Percentiles rank a stretch among this genome's conserved stretches.
phyloP scores from a whole-genome alignment of 1,139 yeast species.

The Blastobotrys persicus region DNA sequence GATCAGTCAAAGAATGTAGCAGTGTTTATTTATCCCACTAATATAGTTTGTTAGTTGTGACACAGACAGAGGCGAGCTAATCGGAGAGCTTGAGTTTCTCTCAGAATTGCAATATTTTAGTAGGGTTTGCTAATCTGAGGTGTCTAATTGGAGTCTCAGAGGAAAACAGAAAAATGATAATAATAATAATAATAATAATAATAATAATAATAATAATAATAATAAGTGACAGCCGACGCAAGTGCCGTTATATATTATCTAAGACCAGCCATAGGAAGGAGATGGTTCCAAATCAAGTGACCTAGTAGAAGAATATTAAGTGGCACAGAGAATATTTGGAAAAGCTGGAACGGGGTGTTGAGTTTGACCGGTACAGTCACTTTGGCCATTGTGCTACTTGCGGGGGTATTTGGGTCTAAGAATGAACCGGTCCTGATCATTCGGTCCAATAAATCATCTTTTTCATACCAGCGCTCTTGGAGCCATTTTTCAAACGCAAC shows the following conservation, averaged over 20 bases:
- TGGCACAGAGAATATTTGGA: conserved; percentile 39
- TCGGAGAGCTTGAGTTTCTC: no score
- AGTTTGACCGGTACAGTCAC: conserved; percentile 28
- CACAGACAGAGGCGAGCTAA: no score
- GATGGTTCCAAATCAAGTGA: conserved; percentile 18
- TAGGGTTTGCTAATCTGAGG: no score
- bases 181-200: no score
- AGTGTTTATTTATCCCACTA: not conserved
- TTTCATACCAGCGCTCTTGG: conserved; percentile 68
- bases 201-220: no score
- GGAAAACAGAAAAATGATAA: no score
- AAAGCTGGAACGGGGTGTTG: conserved; percentile 28
- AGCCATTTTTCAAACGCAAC: conserved; percentile 76
- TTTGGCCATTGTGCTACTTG: conserved; percentile 17
- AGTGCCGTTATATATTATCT: not conserved
- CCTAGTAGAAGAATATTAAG: conserved; percentile 26
- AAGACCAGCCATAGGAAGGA: conserved; percentile 12
- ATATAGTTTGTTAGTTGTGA: not conserved
- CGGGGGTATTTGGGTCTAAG: conserved; percentile 27
- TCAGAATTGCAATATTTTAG: no score
- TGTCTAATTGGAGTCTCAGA: no score
- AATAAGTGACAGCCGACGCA: no score
- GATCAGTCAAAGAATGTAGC: conserved; percentile 26
- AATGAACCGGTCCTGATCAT: conserved; percentile 62
- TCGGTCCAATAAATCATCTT: conserved; percentile 63